Evolutionary conservation across 148 eudicot genomes (phyloP), one percentile per base, ranked within the genome.

Genomic region (Chenopodium berlandieri): DNA sequence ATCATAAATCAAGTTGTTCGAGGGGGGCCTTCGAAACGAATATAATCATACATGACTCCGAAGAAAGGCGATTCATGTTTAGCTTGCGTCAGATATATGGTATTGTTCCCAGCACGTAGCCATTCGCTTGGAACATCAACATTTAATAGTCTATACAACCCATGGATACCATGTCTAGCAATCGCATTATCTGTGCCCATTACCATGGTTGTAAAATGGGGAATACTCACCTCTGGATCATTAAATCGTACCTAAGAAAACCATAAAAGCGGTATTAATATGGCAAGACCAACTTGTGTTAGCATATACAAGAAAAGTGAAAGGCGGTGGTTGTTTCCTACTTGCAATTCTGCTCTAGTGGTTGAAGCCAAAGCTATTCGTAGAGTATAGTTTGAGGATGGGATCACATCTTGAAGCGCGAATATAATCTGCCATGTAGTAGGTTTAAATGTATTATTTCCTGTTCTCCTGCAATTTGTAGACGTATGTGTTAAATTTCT

Each of bases 291-390:
- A 16, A 56, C 3, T 56, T 3, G 17, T 17, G 62, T 56, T 56
- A 56, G 17, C 62, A 14, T 56, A 56, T 56, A 14, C 62, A 56
- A 56, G 62, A 13, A 23, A 25, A 37, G 32, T 25, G 13, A 17
- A 32, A 75, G 23, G 7, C n/a, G 32, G 16, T 16, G 6, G 11
- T 46, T 32, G 65, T 16, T 58, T 10, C 84, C 64, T 88, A 92
- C 98, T 68, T 94, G 90, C 81, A 94, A 13, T 75, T 88, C 92
- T 25, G 97, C 83, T 2, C 30, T 30, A 83, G 78, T 85, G n/a
- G 92, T 84, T 19, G 98, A 91, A 64, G 98, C 98, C 79, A 94
- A 64, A 30, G 98, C 97, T 25, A 94, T 27, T 65, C 86, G 89
- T n/a, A 94, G 85, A 1, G 94, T 92, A 68, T 94, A 94, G 23